phyloP scores from a whole-genome alignment of 2,329 filamentous ascomycete species.

The Pyricularia sp. region DNA sequence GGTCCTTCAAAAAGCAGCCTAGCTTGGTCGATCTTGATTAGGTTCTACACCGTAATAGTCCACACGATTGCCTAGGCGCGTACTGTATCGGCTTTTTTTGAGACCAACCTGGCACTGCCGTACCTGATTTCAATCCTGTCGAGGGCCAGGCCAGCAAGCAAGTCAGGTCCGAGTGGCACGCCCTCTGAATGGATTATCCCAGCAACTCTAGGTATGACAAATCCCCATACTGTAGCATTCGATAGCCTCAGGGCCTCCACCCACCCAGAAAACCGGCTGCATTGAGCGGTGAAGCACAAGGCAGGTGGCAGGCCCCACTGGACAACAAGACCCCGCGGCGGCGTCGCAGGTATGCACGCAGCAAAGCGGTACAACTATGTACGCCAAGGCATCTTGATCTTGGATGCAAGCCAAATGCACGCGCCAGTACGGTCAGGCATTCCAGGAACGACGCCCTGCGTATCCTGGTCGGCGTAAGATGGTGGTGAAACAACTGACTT shows the following conservation, averaged over 20 bases:
- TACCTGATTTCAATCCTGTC: background rate
- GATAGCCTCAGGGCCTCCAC: background rate
- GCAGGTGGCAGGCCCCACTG: background rate
- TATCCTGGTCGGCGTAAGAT: background rate
- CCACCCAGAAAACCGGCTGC: background rate
- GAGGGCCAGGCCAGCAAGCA: background rate
- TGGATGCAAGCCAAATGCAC: background rate
- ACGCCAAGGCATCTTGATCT: background rate
- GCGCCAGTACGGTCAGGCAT: background rate
- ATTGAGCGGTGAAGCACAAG: background rate
- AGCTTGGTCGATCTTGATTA: background rate
- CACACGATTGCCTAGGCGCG: too few species aligned
- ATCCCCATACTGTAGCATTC: background rate
- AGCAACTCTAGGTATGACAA: background rate
- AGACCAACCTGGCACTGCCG: too few species aligned
- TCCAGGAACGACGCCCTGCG: background rate
- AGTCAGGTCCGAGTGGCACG: background rate
- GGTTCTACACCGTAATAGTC: too few species aligned
- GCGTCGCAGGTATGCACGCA: background rate
- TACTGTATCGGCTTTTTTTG: too few species aligned
- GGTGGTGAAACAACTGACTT: background rate
- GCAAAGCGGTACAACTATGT: background rate
- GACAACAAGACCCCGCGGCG: background rate
- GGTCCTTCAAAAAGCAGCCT: background rate
- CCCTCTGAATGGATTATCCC: background rate